A percentile compares a stretch with the other conserved stretches of the same genome.
Evolutionary conservation across 2,329 filamentous ascomycete species (phyloP).

Genomic region (Verruconis gallopava): DNA sequence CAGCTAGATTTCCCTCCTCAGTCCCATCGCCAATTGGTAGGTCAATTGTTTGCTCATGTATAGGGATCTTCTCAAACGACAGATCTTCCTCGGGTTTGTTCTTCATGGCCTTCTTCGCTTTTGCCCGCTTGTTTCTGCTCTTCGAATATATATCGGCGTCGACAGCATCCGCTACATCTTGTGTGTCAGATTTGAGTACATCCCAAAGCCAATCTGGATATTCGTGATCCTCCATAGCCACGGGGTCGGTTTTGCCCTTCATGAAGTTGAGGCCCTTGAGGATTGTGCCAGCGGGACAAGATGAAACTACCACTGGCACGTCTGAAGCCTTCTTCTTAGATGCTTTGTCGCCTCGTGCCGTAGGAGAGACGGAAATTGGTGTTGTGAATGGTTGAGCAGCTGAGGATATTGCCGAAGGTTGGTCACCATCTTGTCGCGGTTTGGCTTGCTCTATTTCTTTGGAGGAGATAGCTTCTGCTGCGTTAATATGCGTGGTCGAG

Average conservation of each 20-base stretch:
- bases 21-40: constrained; percentile 43
- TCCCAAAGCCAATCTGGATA: constrained; percentile 76
- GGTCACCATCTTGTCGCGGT: not conserved
- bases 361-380: constrained; percentile 21
- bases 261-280: constrained; percentile 65
- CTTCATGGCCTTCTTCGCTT: constrained; percentile 53
- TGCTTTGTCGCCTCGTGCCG: constrained; percentile 18
- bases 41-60: constrained; percentile 69
- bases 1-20: constrained; percentile 32
- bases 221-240: constrained; percentile 59
- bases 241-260: constrained; percentile 59
- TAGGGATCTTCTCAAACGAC: constrained; percentile 51
- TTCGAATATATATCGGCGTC: constrained; percentile 72
- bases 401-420: constrained; percentile 17
- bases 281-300: constrained; percentile 54
- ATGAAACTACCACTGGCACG: constrained; percentile 22
- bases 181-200: constrained; percentile 50
- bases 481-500: constrained; percentile 15
- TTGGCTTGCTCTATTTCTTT: not conserved
- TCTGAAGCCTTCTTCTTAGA: constrained; percentile 15
- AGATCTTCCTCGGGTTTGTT: constrained; percentile 53
- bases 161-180: constrained; percentile 37
- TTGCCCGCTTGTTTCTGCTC: constrained; percentile 66
- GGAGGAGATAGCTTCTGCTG: not conserved
- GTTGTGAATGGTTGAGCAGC: constrained; percentile 34